Evolutionary conservation across 2,329 filamentous ascomycete genomes (phyloP).

Genomic region (Colletotrichum siamense): DNA sequence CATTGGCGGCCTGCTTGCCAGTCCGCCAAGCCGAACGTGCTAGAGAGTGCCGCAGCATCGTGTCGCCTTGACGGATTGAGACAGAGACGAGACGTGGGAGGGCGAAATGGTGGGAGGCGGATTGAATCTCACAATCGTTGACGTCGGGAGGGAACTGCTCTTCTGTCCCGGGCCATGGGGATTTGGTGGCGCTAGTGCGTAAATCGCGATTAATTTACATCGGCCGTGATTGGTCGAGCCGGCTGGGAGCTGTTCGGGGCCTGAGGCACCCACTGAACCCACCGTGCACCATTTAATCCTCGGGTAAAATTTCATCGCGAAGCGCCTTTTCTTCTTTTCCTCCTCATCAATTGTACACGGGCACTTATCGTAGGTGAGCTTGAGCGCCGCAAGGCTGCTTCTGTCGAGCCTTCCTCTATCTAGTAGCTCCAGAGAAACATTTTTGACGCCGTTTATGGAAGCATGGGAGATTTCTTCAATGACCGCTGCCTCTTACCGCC

Average conservation of each 20-base stretch:
- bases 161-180: constrained; percentile 33
- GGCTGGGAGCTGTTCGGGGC: constrained; percentile 28
- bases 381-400: constrained; percentile 51
- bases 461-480: constrained; percentile 69
- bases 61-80: constrained; percentile 62
- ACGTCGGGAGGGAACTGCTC: constrained; percentile 42
- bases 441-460: constrained; percentile 73
- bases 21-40: constrained; percentile 73
- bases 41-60: constrained; percentile 73
- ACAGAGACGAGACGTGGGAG: constrained; percentile 39
- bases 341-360: constrained; percentile 67
- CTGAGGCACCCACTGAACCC: constrained; percentile 37
- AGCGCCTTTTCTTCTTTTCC: constrained; percentile 41
- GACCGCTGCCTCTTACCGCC: constrained; percentile 75
- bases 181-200: constrained; percentile 43
- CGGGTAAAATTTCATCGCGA: constrained; percentile 17
- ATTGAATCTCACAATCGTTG: constrained; percentile 44
- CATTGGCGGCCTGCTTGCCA: constrained; percentile 62
- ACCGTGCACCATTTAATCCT: constrained; percentile 2
- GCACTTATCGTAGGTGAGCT: constrained; percentile 78
- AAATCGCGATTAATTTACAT: constrained; percentile 49
- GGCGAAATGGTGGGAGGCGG: constrained; percentile 30
- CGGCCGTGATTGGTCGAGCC: constrained; percentile 43
- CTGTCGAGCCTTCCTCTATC: constrained; percentile 75
- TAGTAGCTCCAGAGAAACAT: constrained; percentile 66